Conservation (phyloP, 2,329 filamentous ascomycete species). For the Botrytis pseudocinerea region DNA sequence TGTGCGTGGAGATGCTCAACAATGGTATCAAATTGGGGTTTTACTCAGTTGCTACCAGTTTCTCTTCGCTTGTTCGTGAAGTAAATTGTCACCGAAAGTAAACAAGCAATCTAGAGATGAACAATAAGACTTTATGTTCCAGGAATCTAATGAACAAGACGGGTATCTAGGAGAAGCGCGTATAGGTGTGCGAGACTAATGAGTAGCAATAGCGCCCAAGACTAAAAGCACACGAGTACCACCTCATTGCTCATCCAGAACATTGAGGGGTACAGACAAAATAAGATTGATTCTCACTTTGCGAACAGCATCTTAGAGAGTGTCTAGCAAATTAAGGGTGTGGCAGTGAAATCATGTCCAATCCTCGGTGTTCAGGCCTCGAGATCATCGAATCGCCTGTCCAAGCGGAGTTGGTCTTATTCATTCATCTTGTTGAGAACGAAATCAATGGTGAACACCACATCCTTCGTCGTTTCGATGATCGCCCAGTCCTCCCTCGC, state of each 20-base stretch:
- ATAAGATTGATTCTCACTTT: background rate
- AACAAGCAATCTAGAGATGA: background rate
- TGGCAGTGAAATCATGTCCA: background rate
- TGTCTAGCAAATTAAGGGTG: background rate
- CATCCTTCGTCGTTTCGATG: slow-evolving; percentile 61
- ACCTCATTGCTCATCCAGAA: background rate
- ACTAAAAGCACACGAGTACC: background rate
- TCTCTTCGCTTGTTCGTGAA: background rate
- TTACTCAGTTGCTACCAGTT: background rate
- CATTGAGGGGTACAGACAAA: background rate
- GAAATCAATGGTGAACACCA: slow-evolving; percentile 74
- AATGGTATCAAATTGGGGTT: background rate
- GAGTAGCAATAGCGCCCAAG: background rate
- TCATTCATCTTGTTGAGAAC: slow-evolving; percentile 20
- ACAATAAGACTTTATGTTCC: background rate
- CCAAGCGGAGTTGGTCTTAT: background rate
- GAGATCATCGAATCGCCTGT: background rate
- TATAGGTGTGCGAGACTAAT: background rate
- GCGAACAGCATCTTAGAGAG: no score
- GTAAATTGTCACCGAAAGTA: background rate
- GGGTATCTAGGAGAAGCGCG: background rate
- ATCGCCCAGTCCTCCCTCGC: slow-evolving; percentile 61
- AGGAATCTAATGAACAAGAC: background rate
- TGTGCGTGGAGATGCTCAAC: background rate
- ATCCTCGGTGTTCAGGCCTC: background rate